These are phyloP conservation scores for Botrytis sinoallii DNA, from an alignment of 2,329 filamentous ascomycete species.

Conservation along the genomic window DNA sequence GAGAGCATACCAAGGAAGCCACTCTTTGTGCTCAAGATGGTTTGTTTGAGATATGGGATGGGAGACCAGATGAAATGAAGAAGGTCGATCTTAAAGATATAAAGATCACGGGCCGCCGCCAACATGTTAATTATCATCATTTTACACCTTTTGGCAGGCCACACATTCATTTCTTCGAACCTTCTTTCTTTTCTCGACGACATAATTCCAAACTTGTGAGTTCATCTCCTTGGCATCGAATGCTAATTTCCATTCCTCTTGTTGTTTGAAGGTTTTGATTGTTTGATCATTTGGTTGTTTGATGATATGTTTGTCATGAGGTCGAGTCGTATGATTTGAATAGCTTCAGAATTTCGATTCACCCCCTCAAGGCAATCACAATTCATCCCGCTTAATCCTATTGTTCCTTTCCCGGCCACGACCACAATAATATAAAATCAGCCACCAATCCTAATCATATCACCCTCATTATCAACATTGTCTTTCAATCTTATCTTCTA, in stretches of 20 bases:
- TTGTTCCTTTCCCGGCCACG: background rate
- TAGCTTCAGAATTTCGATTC: conserved; percentile 15
- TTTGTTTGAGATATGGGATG: conserved; percentile 17
- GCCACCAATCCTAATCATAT: background rate
- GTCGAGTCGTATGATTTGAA: conserved; percentile 7
- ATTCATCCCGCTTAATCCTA: background rate
- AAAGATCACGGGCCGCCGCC: background rate
- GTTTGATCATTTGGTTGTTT: conserved; percentile 6
- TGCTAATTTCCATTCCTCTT: background rate
- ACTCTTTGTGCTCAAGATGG: conserved; percentile 1
- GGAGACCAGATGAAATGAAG: background rate
- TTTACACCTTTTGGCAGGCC: conserved; percentile 4
- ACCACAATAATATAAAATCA: background rate
- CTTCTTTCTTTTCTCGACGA: background rate
- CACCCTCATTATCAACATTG: background rate
- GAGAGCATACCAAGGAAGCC: conserved; percentile 5
- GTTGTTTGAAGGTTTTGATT: background rate
- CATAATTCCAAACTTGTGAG: conserved; percentile 9
- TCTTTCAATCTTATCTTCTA: background rate
- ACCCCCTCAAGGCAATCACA: background rate
- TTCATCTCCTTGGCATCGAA: background rate
- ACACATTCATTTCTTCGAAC: conserved; percentile 12
- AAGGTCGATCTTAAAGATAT: background rate
- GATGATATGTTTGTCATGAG: background rate
- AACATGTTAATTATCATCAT: background rate